phyloP scores from a whole-genome alignment of 2,329 filamentous ascomycete genomes.

The Colletotrichum abscissum region DNA sequence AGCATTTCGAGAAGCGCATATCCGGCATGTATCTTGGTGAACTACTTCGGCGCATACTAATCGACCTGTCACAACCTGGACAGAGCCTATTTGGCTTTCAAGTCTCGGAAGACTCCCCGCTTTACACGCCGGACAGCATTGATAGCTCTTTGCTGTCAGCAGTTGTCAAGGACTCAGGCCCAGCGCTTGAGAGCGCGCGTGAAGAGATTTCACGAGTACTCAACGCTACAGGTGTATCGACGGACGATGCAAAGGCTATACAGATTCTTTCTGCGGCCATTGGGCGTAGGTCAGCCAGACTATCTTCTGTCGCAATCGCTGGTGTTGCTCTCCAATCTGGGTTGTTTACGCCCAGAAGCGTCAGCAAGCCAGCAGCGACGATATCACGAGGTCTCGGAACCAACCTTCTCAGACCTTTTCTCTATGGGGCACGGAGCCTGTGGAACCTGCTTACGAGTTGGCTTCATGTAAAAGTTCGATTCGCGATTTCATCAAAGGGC shows the following conservation, averaged over 20 bases:
- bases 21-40: conserved; percentile 86
- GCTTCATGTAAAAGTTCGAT: background rate
- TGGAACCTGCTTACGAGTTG: conserved; percentile 12
- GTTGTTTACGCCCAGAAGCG: background rate
- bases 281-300: conserved; percentile 37
- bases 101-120: conserved; percentile 37
- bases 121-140: conserved; percentile 73
- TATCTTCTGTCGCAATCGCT: conserved; percentile 39
- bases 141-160: conserved; percentile 76
- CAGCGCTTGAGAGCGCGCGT: conserved; percentile 63
- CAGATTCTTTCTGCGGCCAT: conserved; percentile 61
- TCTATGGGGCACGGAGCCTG: conserved; percentile 9
- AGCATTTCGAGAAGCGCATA: conserved; percentile 88
- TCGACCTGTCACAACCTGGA: conserved; percentile 50
- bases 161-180: conserved; percentile 67
- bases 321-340: conserved; percentile 40
- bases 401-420: conserved; percentile 1
- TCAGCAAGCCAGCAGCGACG: background rate
- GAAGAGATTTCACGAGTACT: conserved; percentile 42
- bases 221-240: conserved; percentile 54
- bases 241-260: conserved; percentile 71
- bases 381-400: background rate
- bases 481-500: background rate
- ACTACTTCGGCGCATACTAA: conserved; percentile 73
- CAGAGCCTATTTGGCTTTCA: conserved; percentile 22